Percentiles rank a stretch among this genome's conserved stretches.
These are phyloP conservation scores for Mallotus repandus DNA, from an alignment of 441 rosid species.

Conservation along the genomic window DNA sequence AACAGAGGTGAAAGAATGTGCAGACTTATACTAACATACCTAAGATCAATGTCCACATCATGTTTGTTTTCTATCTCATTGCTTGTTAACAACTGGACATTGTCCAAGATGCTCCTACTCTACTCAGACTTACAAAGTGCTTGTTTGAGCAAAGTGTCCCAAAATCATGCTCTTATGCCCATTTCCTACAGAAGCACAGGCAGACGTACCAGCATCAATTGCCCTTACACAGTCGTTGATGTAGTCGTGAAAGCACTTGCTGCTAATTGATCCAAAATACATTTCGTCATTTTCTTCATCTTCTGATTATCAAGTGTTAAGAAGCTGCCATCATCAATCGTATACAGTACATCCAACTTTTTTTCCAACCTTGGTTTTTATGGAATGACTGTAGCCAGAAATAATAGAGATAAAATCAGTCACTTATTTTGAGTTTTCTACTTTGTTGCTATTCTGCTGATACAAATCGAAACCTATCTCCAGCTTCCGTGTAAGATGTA, in stretches of 20 bases:
- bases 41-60: conserved; percentile 22
- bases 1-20: conserved; percentile 18
- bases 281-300: conserved; percentile 21
- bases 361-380: conserved; percentile 13
- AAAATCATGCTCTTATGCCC: conserved; percentile 20
- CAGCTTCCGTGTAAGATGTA: conserved; percentile 28
- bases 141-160: neutral
- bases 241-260: conserved; percentile 20
- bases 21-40: conserved; percentile 19
- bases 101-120: conserved; percentile 24
- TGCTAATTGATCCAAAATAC: conserved; percentile 22
- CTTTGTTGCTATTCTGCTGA: conserved; percentile 38
- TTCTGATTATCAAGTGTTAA: conserved; percentile 10
- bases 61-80: conserved; percentile 26
- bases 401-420: conserved; percentile 32
- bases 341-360: conserved; percentile 9
- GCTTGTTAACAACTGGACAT: conserved; percentile 12
- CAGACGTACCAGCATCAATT: conserved; percentile 22
- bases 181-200: conserved; percentile 22
- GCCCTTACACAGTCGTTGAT: conserved; percentile 16
- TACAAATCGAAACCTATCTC: conserved; percentile 38
- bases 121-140: conserved; percentile 22
- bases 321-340: conserved; percentile 15
- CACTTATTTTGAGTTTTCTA: conserved; percentile 36
- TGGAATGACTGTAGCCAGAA: conserved; percentile 26